Conservation (phyloP, 208 protist genomes). For the Trypanosoma mega region DNA sequence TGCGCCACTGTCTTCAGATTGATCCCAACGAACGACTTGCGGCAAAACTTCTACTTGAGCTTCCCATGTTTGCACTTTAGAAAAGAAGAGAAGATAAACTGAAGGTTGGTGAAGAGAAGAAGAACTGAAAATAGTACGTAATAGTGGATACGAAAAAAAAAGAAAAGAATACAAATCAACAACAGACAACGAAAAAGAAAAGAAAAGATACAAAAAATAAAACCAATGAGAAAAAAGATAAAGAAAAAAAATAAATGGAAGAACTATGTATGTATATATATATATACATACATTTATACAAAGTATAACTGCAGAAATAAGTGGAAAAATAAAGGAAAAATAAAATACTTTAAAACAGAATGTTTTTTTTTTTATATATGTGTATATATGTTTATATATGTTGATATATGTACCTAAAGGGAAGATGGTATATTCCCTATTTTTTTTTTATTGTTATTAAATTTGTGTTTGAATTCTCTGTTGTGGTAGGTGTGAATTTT, state of each 20-base stretch:
- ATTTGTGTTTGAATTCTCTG: too few relatives aligned
- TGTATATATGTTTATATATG: constrained; percentile 6
- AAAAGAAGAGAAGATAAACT: neutral
- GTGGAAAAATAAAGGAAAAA: too few relatives aligned
- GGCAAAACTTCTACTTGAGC: constrained; percentile 54
- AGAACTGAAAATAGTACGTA: neutral
- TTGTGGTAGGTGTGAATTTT: too few relatives aligned
- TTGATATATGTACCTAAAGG: constrained; percentile 6
- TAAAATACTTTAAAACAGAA: too few relatives aligned
- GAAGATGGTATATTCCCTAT: neutral
- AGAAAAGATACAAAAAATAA: neutral
- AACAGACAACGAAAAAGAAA: constrained; percentile 2
- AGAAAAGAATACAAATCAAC: constrained; percentile 2
- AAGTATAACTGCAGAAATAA: too few relatives aligned
- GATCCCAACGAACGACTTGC: constrained; percentile 56
- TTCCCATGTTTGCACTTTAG: constrained; percentile 73
- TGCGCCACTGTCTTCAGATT: constrained; percentile 49
- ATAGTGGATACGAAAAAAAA: neutral
- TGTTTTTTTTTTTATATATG: too few relatives aligned
- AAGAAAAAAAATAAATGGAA: neutral
- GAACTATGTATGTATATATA: constrained; percentile 8
- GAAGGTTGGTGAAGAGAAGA: neutral
- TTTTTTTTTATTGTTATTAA: neutral
- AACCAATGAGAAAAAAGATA: neutral
- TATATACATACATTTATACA: too few relatives aligned